Conservation (phyloP, 2,329 filamentous ascomycete species). For the Trematosphaeria pertusa region DNA sequence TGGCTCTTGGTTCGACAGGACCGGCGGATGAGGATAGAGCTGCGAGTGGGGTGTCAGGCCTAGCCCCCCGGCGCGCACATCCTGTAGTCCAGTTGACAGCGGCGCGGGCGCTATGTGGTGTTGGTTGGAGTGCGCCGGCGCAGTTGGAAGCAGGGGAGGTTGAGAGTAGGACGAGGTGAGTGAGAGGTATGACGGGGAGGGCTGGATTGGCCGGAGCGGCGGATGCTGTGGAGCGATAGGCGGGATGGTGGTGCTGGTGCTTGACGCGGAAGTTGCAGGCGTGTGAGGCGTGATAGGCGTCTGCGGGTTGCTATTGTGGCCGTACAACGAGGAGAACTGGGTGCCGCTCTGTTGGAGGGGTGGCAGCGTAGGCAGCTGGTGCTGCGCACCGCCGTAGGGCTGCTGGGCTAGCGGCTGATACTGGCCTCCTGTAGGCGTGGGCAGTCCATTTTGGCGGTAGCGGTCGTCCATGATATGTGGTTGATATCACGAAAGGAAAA, state of each 20-base stretch:
- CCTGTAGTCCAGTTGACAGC: slow-evolving; percentile 43
- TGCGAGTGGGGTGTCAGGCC: slow-evolving; percentile 44
- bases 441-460: slow-evolving; percentile 44
- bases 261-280: slow-evolving; percentile 41
- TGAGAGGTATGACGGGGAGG: slow-evolving; percentile 45
- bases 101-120: slow-evolving; percentile 35
- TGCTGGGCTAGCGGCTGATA: slow-evolving; percentile 41
- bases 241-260: slow-evolving; percentile 40
- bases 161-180: slow-evolving; percentile 46
- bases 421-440: slow-evolving; percentile 25
- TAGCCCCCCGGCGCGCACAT: slow-evolving; percentile 50
- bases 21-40: slow-evolving; percentile 45
- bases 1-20: slow-evolving; percentile 51
- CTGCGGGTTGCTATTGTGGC: slow-evolving; percentile 47
- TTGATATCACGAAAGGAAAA: slow-evolving; percentile 23
- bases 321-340: slow-evolving; percentile 42
- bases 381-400: slow-evolving; percentile 38
- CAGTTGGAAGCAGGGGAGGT: slow-evolving; percentile 40
- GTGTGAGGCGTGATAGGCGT: slow-evolving; percentile 48
- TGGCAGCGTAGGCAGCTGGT: slow-evolving; percentile 43
- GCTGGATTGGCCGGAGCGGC: slow-evolving; percentile 46
- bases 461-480: slow-evolving; percentile 46
- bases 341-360: slow-evolving; percentile 40
- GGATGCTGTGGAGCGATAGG: slow-evolving; percentile 43
- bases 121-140: slow-evolving; percentile 41